Conservation (phyloP, 2,329 filamentous ascomycete genomes). For the Bertia moriformis region DNA sequence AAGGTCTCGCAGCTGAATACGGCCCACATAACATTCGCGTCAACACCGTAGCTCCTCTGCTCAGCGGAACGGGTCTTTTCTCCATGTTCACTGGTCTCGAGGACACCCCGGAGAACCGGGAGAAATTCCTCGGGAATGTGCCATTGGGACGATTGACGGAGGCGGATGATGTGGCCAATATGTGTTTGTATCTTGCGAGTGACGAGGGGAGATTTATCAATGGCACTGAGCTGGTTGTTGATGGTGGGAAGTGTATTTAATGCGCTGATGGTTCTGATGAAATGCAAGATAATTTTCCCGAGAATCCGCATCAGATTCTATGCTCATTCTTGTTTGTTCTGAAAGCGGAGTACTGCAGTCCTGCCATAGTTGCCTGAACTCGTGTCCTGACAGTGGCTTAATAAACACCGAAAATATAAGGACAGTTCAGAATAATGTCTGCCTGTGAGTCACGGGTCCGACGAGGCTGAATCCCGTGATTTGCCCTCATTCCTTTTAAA, state of each 20-base stretch:
- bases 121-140: constrained; percentile 24
- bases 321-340: too few species aligned
- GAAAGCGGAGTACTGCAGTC: too few species aligned
- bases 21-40: background rate
- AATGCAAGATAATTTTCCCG: too few species aligned
- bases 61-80: background rate
- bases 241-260: constrained; percentile 3
- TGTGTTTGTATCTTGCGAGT: constrained; percentile 3
- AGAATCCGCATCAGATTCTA: too few species aligned
- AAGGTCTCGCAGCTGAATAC: background rate
- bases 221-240: constrained; percentile 3
- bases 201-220: constrained; percentile 4
- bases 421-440: too few species aligned
- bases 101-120: constrained; percentile 25
- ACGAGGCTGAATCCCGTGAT: too few species aligned
- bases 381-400: too few species aligned
- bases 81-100: constrained; percentile 18
- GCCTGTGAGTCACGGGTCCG: too few species aligned
- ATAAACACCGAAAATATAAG: too few species aligned
- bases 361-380: too few species aligned
- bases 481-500: too few species aligned
- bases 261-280: too few species aligned
- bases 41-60: background rate
- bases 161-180: constrained; percentile 6
- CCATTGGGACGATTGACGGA: constrained; percentile 24